A percentile compares a stretch with the other conserved stretches of the same genome.
These are phyloP conservation scores for Kluyveromyces lactis DNA, from an alignment of 805 yeast species.

Conservation along the genomic window DNA sequence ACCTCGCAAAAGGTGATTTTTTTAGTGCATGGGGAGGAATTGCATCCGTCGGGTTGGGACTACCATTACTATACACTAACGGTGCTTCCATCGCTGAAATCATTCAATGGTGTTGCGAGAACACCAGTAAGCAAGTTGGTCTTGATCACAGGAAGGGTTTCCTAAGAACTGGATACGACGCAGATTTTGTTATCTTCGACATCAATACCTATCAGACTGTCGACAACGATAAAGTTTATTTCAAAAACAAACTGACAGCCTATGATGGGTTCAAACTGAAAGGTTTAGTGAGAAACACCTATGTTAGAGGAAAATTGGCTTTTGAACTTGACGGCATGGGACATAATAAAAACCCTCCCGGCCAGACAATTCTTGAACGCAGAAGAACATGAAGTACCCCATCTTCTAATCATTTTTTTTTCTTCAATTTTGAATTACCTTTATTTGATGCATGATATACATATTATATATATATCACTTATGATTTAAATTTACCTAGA, in stretches of 20 bases:
- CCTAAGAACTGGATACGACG: constrained; percentile 70
- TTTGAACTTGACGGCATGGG: constrained; percentile 47
- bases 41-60: constrained; percentile 84
- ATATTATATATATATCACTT: too few relatives aligned
- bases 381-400: constrained; percentile 27
- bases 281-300: constrained; percentile 75
- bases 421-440: too few relatives aligned
- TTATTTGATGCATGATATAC: too few relatives aligned
- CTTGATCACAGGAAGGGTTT: constrained; percentile 63
- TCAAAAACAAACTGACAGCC: constrained; percentile 85
- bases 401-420: too few relatives aligned
- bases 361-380: constrained; percentile 53
- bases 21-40: constrained; percentile 96
- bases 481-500: not conserved
- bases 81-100: constrained; percentile 58
- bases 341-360: constrained; percentile 48
- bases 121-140: constrained; percentile 84
- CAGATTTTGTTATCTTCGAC: constrained; percentile 82
- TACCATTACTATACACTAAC: constrained; percentile 74
- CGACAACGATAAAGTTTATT: constrained; percentile 48
- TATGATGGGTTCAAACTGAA: constrained; percentile 61
- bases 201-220: constrained; percentile 44
- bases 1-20: constrained; percentile 75
- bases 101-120: constrained; percentile 69
- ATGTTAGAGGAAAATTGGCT: constrained; percentile 66